Base-by-base conservation (phyloP, 805 yeast genomes). In the Cyberlindnera xylosilytica region DNA sequence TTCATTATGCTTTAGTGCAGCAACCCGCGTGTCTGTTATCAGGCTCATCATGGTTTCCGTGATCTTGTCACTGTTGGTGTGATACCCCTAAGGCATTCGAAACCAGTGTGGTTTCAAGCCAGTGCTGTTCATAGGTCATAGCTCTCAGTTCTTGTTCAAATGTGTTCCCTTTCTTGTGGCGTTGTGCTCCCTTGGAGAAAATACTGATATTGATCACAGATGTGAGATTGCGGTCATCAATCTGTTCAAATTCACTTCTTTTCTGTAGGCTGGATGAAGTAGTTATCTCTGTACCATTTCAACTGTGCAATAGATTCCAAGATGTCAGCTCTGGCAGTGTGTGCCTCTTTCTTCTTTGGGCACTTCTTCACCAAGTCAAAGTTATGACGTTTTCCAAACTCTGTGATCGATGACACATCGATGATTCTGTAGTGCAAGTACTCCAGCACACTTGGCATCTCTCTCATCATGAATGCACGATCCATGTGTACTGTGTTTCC, bases 401-500 rank as follows among this genome's bases (percentile, higher is more conserved):
- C 99, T 74, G 80, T 77, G 35, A 93, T 67, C 1, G 89, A 70
- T n/a, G 95, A 82, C 13, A 93, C 99, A 57, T 93, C 99, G 31
- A 93, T 76, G 30, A 90, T 72, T 41, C 99, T 74, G 60, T 93
- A 93, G 58, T 76, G 80, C 34, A 80, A 54, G 49, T 67, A 75
- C 17, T 74, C 73, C 27, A 57, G 10, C 3, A 49, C 81, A 36
- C 72, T 62, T 1, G 98, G 98, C 68, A 93, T 81, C 56, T 91
- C 96, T 40, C 77, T 72, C 59, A 79, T 67, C 83, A 93, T 74
- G 63, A 91, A 93, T 38, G 84, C 72, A 45, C 88, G 76, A 61
- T 93, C 99, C 81, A 87, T 82, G 62, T 93, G 97, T 16, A 93
- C 81, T 0, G 96, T 76, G 53, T 91, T 93, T 2, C 99, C 99